Percentiles rank a stretch among this genome's conserved stretches.
Evolutionary conservation across 345 rosid species (phyloP).

Genomic region (Hibiscus syriacus): DNA sequence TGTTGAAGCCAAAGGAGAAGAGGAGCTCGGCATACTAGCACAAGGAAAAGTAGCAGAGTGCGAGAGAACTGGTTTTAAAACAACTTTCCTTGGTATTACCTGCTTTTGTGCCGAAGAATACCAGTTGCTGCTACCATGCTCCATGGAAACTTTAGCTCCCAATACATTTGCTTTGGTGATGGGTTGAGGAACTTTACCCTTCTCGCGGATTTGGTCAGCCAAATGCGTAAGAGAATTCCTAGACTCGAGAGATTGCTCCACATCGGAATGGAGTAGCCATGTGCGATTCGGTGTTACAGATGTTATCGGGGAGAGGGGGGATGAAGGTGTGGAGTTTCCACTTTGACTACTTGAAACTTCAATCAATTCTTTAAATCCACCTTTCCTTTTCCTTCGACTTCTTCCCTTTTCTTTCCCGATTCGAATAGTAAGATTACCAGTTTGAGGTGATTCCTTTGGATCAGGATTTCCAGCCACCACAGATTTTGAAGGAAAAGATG

Average conservation of each 20-base stretch:
- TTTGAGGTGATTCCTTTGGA: slow-evolving; percentile 31
- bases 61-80: slow-evolving; percentile 27
- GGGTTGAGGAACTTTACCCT: slow-evolving; percentile 24
- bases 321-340: slow-evolving; percentile 85
- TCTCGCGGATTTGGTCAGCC: slow-evolving; percentile 20
- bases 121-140: slow-evolving; percentile 8
- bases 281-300: slow-evolving; percentile 23
- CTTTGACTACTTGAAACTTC: slow-evolving; percentile 90
- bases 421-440: slow-evolving; percentile 46
- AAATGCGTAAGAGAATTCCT: slow-evolving; percentile 28
- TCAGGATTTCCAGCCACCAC: slow-evolving; percentile 17
- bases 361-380: slow-evolving; percentile 28
- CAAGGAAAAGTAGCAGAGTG: slow-evolving; percentile 47
- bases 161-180: slow-evolving; percentile 3
- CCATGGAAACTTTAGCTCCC: slow-evolving; percentile 19
- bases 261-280: slow-evolving; percentile 29
- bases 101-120: slow-evolving; percentile 15
- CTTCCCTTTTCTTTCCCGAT: slow-evolving; percentile 60
- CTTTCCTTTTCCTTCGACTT: slow-evolving; percentile 73
- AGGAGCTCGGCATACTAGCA: slow-evolving; percentile 1
- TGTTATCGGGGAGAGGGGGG: slow-evolving; percentile 60
- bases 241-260: slow-evolving; percentile 16
- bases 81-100: slow-evolving; percentile 13
- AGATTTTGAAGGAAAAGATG: slow-evolving; percentile 24
- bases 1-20: slow-evolving; percentile 26